Evolutionary conservation across 352 stramenopile species (phyloP).

Genomic region (Phytophthora pisi): DNA sequence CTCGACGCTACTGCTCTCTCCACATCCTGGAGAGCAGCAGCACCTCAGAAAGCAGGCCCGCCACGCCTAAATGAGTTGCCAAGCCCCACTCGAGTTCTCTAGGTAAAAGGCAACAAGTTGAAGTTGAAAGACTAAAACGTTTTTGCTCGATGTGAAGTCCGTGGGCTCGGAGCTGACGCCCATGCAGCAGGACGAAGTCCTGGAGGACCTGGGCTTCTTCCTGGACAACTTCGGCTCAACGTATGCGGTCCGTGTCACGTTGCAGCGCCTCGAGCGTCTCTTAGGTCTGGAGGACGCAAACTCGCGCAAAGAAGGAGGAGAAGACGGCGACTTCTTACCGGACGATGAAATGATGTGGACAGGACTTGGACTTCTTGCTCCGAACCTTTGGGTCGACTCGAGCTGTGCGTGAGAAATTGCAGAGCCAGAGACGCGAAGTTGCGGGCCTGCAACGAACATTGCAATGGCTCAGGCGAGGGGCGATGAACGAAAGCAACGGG

Average conservation of each 20-base stretch:
- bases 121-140: no score
- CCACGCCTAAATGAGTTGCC: neutral
- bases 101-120: no score
- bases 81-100: no score
- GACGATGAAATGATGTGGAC: neutral
- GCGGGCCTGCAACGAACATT: neutral
- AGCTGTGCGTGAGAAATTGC: neutral
- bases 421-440: neutral
- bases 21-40: no score
- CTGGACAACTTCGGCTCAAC: neutral
- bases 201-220: neutral
- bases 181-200: neutral
- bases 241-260: neutral
- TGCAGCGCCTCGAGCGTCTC: no score
- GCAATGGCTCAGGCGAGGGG: neutral
- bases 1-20: no score
- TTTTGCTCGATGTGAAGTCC: slow-evolving; percentile 3
- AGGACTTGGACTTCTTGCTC: neutral
- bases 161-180: slow-evolving; percentile 6
- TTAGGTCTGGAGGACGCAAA: neutral
- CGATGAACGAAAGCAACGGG: neutral
- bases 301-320: neutral
- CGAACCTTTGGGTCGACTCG: neutral
- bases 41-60: no score
- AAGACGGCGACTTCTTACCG: no score